Base-by-base conservation (phyloP, 116 monocot genomes). In the Zostera marina region DNA sequence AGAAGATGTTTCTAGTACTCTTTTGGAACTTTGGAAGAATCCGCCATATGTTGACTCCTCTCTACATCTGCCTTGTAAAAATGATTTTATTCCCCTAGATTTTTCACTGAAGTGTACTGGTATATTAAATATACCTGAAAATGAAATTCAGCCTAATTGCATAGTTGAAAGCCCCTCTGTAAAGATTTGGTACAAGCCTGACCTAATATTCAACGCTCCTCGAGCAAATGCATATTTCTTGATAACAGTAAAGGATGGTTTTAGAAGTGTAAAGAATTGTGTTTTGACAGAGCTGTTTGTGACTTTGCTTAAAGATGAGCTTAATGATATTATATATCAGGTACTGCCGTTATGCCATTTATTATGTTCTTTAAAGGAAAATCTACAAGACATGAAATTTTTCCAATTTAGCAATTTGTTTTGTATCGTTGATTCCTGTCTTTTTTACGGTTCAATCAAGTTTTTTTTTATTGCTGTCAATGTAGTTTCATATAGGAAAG, bases 121-220 rank as follows among this genome's bases (percentile, higher is more conserved):
- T 7, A 3, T 71, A 22, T 53, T 64, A 46, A 72, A 62, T 12
- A 47, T 47, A 58, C 42, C 22, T 17, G 11, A 26, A 41, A 38
- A 53, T 60, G 40, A 16, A 32, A 58, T 44, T 47, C 45, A 69
- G 61, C 96, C 96, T 59, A 73, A 59, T 58, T 89, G 89, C 70
- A 76, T 98, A 64, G 14, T 98, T 38, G 78, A 98, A 25, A 54
- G 79, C 22, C 85, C 96, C 42, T 66, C 80, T 19, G 63, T 86
- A 40, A 89, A 89, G 63, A 42, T 98, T n/a, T 98, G 96, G 96
- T 77, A 98, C 61, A 98, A 85, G 65, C 70, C 85, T 66, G 96
- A 98, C 47, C 43, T 46, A 22, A 90, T 82, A 42, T 98, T 98
- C 65, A 90, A 90, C 60, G 78, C 83, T 67, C 96, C 96, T 63